Evolutionary conservation across 441 rosid genomes (phyloP).

Genomic region (Populus hybrid): DNA sequence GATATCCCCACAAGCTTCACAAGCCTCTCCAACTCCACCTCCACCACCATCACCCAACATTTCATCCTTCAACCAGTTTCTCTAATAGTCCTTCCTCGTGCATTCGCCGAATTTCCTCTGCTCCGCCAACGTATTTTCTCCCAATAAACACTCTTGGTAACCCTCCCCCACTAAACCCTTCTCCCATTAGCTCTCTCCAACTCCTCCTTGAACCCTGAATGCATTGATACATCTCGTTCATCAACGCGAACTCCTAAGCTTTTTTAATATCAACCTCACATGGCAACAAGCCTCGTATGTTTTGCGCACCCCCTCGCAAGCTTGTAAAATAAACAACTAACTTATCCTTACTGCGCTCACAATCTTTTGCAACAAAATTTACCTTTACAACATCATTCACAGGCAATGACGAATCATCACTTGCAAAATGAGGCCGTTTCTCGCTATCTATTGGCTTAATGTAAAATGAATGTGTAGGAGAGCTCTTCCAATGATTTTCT

Average conservation of each 20-base stretch:
- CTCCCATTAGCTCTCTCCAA: slow-evolving; percentile 54
- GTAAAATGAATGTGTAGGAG: slow-evolving; percentile 49
- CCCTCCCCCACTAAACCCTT: slow-evolving; percentile 34
- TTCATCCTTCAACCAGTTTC: slow-evolving; percentile 54
- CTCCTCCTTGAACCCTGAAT: slow-evolving; percentile 73
- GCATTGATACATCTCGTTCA: slow-evolving; percentile 87
- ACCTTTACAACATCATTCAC: slow-evolving; percentile 22
- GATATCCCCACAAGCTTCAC: slow-evolving; percentile 90
- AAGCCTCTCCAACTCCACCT: slow-evolving; percentile 43
- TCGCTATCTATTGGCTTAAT: slow-evolving; percentile 19
- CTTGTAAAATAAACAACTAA: slow-evolving; percentile 68
- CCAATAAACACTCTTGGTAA: slow-evolving; percentile 81
- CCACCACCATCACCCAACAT: slow-evolving; percentile 29
- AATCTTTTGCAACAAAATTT: slow-evolving; percentile 14
- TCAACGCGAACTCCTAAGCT: slow-evolving; percentile 54
- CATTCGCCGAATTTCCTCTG: slow-evolving; percentile 69
- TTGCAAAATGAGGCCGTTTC: background rate
- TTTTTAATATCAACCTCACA: slow-evolving; percentile 54
- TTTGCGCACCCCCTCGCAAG: slow-evolving; percentile 77
- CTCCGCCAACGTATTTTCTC: slow-evolving; percentile 69
- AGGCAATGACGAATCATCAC: background rate
- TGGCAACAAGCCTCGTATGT: slow-evolving; percentile 75
- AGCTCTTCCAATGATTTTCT: slow-evolving; percentile 53
- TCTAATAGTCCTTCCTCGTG: slow-evolving; percentile 83
- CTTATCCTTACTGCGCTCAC: slow-evolving; percentile 35